Conservation (phyloP, 306 rosid species). For the barrel medic (Medicago truncatula) region MtrunA17r5.0-ANR NC_053045.1:30811501-30812000, state of each 20-base stretch:
- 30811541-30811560: neutral
- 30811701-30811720: neutral
- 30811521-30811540: neutral
- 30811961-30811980: neutral
- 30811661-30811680: neutral
- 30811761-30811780: neutral
- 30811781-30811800: neutral
- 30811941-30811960: neutral
- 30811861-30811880: too few species aligned
- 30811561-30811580: neutral
- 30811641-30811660: neutral
- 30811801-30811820: too few species aligned
- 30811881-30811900: too few species aligned
- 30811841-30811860: too few species aligned
- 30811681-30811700: neutral
- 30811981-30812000: neutral
- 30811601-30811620: neutral
- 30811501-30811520: neutral
- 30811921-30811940: neutral
- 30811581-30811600: conserved; percentile 1
- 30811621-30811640: conserved; percentile 1
- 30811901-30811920: neutral
- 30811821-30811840: too few species aligned
- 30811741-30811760: neutral
- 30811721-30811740: neutral